Evolutionary conservation across 495 filamentous ascomycete species (phyloP).

Genomic region (Lepidopterella palustris): DNA sequence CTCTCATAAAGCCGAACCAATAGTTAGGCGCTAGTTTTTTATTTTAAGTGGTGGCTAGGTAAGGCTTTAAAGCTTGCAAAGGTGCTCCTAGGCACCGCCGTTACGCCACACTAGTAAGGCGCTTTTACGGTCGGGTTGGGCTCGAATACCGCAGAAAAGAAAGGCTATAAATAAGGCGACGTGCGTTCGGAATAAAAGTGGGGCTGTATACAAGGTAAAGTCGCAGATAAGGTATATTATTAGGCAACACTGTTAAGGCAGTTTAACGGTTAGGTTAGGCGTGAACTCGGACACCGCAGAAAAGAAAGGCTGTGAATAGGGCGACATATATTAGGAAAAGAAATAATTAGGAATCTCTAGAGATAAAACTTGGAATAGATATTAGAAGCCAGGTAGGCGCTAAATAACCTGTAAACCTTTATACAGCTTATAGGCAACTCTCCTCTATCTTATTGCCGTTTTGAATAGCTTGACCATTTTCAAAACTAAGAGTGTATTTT

Average conservation of each 20-base stretch:
- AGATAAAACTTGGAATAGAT: not conserved
- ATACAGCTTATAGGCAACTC: not conserved
- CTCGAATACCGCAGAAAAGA: not conserved
- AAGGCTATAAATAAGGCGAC: not conserved
- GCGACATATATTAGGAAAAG: not conserved
- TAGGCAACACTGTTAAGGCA: too few species aligned
- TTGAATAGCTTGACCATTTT: not conserved
- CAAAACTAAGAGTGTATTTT: not conserved
- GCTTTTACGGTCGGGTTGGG: too few species aligned
- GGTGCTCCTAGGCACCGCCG: not conserved
- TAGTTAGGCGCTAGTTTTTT: not conserved
- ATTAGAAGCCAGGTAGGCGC: not conserved
- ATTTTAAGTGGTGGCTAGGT: too few species aligned
- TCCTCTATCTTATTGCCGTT: not conserved
- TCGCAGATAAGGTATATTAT: too few species aligned
- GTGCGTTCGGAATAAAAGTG: not conserved
- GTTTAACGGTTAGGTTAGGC: too few species aligned
- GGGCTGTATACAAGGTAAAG: too few species aligned
- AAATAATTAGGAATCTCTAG: too few species aligned
- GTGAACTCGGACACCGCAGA: too few species aligned
- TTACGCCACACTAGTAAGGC: not conserved
- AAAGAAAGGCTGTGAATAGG: not conserved
- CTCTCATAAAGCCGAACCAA: too few species aligned
- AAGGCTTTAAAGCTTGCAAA: too few species aligned
- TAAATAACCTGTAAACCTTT: not conserved